Percentiles rank a stretch among this genome's conserved stretches.
These are phyloP conservation scores for Ambrosia artemisiifolia DNA, from an alignment of 129 eudicot genomes.

Conservation along the genomic window DNA sequence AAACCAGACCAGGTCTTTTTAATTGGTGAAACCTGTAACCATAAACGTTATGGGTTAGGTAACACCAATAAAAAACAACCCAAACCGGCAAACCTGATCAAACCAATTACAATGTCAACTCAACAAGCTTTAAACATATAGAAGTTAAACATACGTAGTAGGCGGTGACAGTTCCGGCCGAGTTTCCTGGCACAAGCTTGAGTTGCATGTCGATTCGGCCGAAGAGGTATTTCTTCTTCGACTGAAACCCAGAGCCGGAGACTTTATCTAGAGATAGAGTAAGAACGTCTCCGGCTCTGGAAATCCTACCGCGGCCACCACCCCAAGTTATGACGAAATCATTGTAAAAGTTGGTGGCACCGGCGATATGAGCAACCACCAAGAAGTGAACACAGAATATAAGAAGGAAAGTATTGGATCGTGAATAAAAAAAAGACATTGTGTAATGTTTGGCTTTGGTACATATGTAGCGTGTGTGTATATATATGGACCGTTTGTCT, in stretches of 20 bases:
- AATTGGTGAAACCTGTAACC: too few relatives aligned
- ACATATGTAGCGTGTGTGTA: not conserved
- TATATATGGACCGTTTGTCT: not conserved
- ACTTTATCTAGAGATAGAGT: constrained; percentile 37
- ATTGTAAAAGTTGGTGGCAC: constrained; percentile 18
- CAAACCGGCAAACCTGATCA: too few relatives aligned
- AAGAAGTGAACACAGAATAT: not conserved
- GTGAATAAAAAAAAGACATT: constrained; percentile 12
- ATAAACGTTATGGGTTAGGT: too few relatives aligned
- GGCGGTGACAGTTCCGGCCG: constrained; percentile 48
- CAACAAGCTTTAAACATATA: not conserved
- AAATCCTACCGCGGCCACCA: constrained; percentile 39
- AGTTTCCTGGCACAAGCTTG: constrained; percentile 42
- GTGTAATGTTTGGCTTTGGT: not conserved
- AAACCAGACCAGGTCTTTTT: too few relatives aligned
- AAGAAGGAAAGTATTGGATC: not conserved
- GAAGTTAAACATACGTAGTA: constrained; percentile 17
- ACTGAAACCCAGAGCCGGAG: constrained; percentile 50
- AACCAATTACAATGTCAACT: too few relatives aligned
- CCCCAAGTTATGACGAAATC: constrained; percentile 47
- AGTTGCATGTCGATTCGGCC: constrained; percentile 46
- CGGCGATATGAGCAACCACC: not conserved
- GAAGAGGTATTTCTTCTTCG: constrained; percentile 27
- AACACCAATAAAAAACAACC: too few relatives aligned
- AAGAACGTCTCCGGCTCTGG: constrained; percentile 29